Conservation (phyloP, 192 early-diverging fungal species). For the Coemansia sp. region DNA sequence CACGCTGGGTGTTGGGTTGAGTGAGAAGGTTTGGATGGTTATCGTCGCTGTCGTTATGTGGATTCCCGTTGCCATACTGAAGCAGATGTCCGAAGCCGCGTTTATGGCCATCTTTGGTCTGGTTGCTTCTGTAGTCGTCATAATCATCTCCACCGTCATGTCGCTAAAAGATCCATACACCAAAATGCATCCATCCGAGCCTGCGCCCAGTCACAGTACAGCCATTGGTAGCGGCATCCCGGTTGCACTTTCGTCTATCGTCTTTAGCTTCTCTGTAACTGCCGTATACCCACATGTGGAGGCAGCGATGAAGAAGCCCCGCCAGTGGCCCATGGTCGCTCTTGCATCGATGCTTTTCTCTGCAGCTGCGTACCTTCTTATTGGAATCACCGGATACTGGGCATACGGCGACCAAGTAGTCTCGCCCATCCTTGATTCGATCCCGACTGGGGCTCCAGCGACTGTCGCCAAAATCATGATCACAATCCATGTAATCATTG, state of each 20-base stretch:
- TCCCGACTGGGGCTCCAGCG: conserved; percentile 61
- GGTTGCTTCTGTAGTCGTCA: conserved; percentile 67
- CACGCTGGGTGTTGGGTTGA: conserved; percentile 45
- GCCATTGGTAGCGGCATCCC: conserved; percentile 58
- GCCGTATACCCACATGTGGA: conserved; percentile 83
- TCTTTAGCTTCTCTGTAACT: conserved; percentile 74
- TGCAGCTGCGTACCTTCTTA: conserved; percentile 66
- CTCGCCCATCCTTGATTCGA: conserved; percentile 68
- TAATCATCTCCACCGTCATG: conserved; percentile 62
- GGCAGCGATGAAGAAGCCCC: conserved; percentile 69
- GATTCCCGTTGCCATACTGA: conserved; percentile 69
- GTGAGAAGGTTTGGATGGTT: conserved; percentile 60
- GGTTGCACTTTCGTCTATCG: conserved; percentile 67
- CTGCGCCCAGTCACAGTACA: conserved; percentile 21
- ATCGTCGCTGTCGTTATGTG: conserved; percentile 62
- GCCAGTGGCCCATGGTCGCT: conserved; percentile 67
- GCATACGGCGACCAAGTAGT: conserved; percentile 66
- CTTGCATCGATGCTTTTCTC: conserved; percentile 61
- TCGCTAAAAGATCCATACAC: conserved; percentile 49
- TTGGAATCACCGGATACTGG: conserved; percentile 70
- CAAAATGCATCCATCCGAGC: conserved; percentile 32
- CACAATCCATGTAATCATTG: conserved; percentile 76
- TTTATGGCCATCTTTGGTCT: conserved; percentile 69
- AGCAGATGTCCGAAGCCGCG: conserved; percentile 78
- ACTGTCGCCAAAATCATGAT: conserved; percentile 71